Conservation (phyloP, 441 rosid genomes). For the Isatis lusitanica region DNA sequence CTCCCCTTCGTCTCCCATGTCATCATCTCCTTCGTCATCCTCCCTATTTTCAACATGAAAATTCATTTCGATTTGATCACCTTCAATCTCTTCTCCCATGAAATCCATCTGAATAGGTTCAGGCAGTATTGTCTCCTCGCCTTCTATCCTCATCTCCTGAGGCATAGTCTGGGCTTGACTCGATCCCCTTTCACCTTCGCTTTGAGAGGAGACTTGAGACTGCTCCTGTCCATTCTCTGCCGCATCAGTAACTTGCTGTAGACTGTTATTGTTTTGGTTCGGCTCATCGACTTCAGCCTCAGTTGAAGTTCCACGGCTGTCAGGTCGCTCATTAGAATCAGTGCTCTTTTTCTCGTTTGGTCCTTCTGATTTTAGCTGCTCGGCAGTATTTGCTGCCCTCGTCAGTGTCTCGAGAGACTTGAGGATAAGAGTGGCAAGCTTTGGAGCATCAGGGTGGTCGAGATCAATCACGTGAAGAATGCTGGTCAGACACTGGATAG, state of each 20-base stretch:
- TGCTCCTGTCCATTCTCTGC: constrained; percentile 53
- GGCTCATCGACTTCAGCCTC: constrained; percentile 50
- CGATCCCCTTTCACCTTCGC: constrained; percentile 49
- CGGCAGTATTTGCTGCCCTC: constrained; percentile 91
- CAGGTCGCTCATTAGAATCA: constrained; percentile 54
- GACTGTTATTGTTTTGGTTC: constrained; percentile 51
- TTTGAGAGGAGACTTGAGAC: constrained; percentile 51
- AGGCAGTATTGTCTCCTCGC: constrained; percentile 53
- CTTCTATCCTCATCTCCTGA: constrained; percentile 82
- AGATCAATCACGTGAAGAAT: constrained; percentile 88
- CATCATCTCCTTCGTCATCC: constrained; percentile 93
- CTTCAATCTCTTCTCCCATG: constrained; percentile 84
- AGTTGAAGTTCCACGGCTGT: constrained; percentile 46
- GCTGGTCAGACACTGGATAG: constrained; percentile 75
- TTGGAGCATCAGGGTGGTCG: constrained; percentile 98
- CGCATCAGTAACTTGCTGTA: constrained; percentile 50
- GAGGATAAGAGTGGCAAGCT: constrained; percentile 78
- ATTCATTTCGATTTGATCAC: constrained; percentile 86
- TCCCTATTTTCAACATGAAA: constrained; percentile 80
- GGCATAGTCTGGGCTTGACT: constrained; percentile 52
- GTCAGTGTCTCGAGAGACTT: constrained; percentile 90
- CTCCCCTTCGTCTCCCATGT: constrained; percentile 93
- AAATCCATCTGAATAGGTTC: constrained; percentile 83
- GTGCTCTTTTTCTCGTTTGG: constrained; percentile 60
- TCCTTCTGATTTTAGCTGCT: constrained; percentile 74